Evolutionary conservation across 176 grass and related monocot species (phyloP), one percentile per base, ranked within the genome.

Genomic region (Bromus sterilis): DNA sequence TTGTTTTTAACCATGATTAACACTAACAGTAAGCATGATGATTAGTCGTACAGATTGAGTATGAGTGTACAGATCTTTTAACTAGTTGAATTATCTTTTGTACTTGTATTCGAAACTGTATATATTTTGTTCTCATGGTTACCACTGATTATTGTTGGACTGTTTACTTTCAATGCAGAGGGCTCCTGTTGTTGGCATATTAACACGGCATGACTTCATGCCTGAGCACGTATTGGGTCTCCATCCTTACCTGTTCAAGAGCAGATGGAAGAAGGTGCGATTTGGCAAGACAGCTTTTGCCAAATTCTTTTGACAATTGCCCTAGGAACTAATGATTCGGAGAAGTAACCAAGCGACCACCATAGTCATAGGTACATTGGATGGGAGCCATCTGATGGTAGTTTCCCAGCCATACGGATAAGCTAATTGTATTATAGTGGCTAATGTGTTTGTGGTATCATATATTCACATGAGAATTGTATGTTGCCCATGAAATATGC

Each of bases 191-290:
- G 93, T 88, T 70, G 93, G 93, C 79, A 96, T 96, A 84, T 26
- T 96, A 73, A 96, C 93, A 11, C 90, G 93, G 66, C 93, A 96
- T 5, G 93, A 96, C 82, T 96, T 96, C 83, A 93, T 96, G 90
- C 93, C 93, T 65, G 90, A 96, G 74, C 93, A 96, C 66, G 76
- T 96, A 78, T 41, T 96, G 83, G 83, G 83, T 55, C 57, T 96
- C 48, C 93, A 96, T 81, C 93, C 93, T 74, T 82, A 74, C 88
- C 88, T 96, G 39, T 85, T 93, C 66, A 96, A 89, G 80, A 93
- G 56, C 37, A 70, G 90, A 83, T 91, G 90, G 93, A 90, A 87
- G 72, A 88, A 91, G 81, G 82, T 96, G 74, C 88, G 90, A 40
- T 85, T 93, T 78, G 88, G 86, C 16, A 89, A 93, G 75, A 84